Evolutionary conservation across 805 yeast species (phyloP).

Genomic region (Saccharomycopsis javanensis): DNA sequence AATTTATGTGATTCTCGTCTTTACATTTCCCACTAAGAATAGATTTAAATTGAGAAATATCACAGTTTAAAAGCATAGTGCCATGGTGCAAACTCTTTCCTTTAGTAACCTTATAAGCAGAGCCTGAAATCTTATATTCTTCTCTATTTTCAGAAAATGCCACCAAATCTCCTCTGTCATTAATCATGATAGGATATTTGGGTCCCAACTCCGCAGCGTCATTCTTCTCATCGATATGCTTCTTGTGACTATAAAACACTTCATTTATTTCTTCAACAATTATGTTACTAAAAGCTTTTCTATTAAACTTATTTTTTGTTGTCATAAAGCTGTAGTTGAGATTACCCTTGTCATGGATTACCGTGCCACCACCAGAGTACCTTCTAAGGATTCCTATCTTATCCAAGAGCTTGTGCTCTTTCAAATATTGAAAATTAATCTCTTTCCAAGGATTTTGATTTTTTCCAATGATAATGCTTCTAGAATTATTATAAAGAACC

Average conservation of each 20-base stretch:
- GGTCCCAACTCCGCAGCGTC: constrained; percentile 22
- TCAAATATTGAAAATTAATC: constrained; percentile 41
- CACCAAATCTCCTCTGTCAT: constrained; percentile 60
- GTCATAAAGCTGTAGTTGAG: constrained; percentile 78
- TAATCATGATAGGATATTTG: constrained; percentile 31
- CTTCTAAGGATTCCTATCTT: constrained; percentile 67
- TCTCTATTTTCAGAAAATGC: background rate
- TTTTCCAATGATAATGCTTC: constrained; percentile 91
- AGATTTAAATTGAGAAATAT: constrained; percentile 48
- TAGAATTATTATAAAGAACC: constrained; percentile 63
- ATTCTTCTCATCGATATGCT: background rate
- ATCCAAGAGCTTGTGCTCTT: background rate
- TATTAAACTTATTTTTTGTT: constrained; percentile 51
- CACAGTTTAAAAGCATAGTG: constrained; percentile 73
- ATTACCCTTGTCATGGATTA: constrained; percentile 87
- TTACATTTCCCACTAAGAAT: constrained; percentile 37
- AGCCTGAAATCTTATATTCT: constrained; percentile 70
- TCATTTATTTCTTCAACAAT: constrained; percentile 34
- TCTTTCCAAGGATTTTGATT: constrained; percentile 95
- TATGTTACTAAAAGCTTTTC: constrained; percentile 43
- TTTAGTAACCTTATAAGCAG: constrained; percentile 78
- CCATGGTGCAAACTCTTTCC: constrained; percentile 92
- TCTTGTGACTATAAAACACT: constrained; percentile 13
- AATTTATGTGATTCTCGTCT: constrained; percentile 25
- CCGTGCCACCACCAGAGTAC: constrained; percentile 92